These are phyloP conservation scores for Hypomyces rosellus DNA, from an alignment of 2,329 filamentous ascomycete genomes.

Conservation along the genomic window DNA sequence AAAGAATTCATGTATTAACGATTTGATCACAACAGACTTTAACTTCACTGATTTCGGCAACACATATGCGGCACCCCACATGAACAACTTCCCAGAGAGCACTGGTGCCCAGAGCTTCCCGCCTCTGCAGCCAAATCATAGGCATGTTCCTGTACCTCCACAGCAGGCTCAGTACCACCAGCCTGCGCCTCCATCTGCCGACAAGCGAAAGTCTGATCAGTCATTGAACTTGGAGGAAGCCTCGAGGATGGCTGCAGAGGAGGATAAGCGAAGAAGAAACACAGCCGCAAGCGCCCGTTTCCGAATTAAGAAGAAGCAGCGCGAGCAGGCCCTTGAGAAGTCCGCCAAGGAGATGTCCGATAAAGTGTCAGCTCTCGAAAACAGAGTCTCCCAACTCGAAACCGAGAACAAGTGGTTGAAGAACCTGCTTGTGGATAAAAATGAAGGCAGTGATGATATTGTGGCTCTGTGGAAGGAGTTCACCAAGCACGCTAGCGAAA, in stretches of 20 bases:
- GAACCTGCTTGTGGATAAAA: constrained; percentile 76
- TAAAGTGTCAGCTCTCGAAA: constrained; percentile 67
- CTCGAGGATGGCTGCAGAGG: constrained; percentile 69
- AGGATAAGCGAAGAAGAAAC: constrained; percentile 85
- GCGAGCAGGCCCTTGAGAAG: constrained; percentile 77
- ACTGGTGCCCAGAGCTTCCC: constrained; percentile 34
- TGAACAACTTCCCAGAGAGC: constrained; percentile 33
- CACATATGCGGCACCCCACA: constrained; percentile 44
- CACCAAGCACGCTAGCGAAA: constrained; percentile 31
- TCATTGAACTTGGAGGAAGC: constrained; percentile 60
- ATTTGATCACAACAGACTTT: constrained; percentile 48
- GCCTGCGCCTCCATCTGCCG: constrained; percentile 26
- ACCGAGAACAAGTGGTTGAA: constrained; percentile 79
- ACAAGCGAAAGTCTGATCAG: constrained; percentile 42
- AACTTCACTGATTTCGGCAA: constrained; percentile 49
- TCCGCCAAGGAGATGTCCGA: constrained; percentile 78
- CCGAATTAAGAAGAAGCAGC: constrained; percentile 93
- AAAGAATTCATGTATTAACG: constrained; percentile 6
- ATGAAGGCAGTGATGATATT: constrained; percentile 54
- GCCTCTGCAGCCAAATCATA: constrained; percentile 48
- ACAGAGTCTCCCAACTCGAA: constrained; percentile 68
- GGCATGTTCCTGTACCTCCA: constrained; percentile 33
- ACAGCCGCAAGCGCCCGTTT: constrained; percentile 84
- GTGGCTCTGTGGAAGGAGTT: constrained; percentile 47
- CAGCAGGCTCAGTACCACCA: constrained; percentile 30